Base-by-base conservation (phyloP, 345 rosid genomes). In the Arabis alpina region DNA sequence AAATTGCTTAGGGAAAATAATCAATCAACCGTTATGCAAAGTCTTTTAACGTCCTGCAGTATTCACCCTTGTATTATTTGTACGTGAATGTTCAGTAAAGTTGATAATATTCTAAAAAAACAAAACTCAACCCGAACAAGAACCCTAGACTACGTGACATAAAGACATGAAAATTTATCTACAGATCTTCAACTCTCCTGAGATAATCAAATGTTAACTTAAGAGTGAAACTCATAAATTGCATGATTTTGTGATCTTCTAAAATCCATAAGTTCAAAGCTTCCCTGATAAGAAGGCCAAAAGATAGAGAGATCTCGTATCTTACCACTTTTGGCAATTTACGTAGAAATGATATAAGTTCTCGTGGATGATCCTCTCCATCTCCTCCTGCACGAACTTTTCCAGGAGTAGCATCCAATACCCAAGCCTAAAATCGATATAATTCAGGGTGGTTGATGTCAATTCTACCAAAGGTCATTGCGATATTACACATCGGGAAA, bases 401-500 rank as follows among this genome's bases (percentile, higher is more conserved):
- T 66, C 98, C 98, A 69, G 98, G 98, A 71, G 94, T 93, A 57
- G 98, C 91, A 86, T 93, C 98, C 68, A 93, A 80, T 64, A 88
- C 92, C 98, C 98, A 93, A 60, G 82, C 97, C 98, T 93, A 42
- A 1, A 63, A 42, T 36, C 74, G 52, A 52, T 32, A 64, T 40
- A 54, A 32, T 40, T 64, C 28, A 39, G 53, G 8, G 34, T 0
- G 1, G 10, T 5, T 52, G 52, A 14, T 6, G 39, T 53, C 4
- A 42, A 54, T 9, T 10, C 48, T 30, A 57, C 14, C 52, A 44
- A 72, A 24, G 47, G 25, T 57, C 67, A 66, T 34, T 53, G 24
- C 0, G 74, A 24, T 57, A 72, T 19, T 54, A 8, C 8, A 13
- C 3, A 15, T 5, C 15, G 0, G 7, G 15, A 15, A 47, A 4